Evolutionary conservation across 2,329 filamentous ascomycete species (phyloP), one percentile per base, ranked within the genome.

Genomic region (Aspergillus pseudoviridinutans): DNA sequence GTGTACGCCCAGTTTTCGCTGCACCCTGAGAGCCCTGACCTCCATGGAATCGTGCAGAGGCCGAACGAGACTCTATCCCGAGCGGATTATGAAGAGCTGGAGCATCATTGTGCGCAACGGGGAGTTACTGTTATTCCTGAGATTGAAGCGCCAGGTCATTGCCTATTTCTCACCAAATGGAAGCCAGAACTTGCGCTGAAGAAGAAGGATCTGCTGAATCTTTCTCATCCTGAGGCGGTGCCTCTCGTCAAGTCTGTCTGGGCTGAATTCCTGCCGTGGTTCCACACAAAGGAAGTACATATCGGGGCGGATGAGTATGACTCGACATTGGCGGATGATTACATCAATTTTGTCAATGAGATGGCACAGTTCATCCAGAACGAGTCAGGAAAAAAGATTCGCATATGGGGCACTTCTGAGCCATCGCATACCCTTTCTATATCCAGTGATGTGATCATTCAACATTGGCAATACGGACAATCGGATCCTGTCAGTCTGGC

Each of bases 71-170:
- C 83, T 0, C 82, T 85, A 49, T 79, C 78, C 0, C 72, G 75
- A 6, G 67, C 71, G 0, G 76, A 83, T 5, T 84, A 84, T 58
- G 80, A 82, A 22, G 70, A 77, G 1, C 76, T 87, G 6, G 82
- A 86, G 61, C 63, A 67, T 0, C 72, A 76, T 44, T 86, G 84
- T 59, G 83, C 79, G 0, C 69, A 76, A 0, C 76, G 83, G 4
- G 84, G 84, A 3, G 79, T 87, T 1, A 84, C 83, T 0, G 71
- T 87, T 1, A 75, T 86, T 3, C 83, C 84, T 0, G 84, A 86
- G 66, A 84, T 86, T 25, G 84, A 87, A 65, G 77, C 82, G 0
- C 84, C 84, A 0, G 84, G 83, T 0, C 84, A 87, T 58, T 78
- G 80, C 1, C 69, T 86, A 1, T 78, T 79, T 4, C 78, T 86